phyloP scores from a whole-genome alignment of 257 asterid genomes.

The Solanum ahanhuiri region DNA sequence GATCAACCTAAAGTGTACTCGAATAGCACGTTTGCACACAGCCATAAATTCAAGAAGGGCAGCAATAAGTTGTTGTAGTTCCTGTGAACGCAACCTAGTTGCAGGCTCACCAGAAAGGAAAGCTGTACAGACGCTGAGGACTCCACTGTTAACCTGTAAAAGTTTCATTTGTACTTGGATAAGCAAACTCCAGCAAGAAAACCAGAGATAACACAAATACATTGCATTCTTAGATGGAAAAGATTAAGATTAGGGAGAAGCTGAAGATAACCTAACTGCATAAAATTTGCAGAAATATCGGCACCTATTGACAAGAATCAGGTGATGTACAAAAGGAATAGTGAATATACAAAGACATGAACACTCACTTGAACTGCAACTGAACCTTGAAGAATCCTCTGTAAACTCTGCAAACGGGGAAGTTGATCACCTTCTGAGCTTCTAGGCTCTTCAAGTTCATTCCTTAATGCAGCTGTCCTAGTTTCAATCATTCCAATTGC shows the following conservation, averaged over 20 bases:
- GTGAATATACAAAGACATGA: not conserved
- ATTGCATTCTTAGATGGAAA: not conserved
- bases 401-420: constrained; percentile 95
- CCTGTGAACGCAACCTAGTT: constrained; percentile 95
- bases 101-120: constrained; percentile 99
- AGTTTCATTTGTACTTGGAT: not conserved
- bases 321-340: not conserved
- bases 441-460: constrained; percentile 96
- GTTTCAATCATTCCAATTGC: constrained; percentile 99
- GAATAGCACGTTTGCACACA: constrained; percentile 93
- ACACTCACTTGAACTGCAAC: constrained; percentile 94
- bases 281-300: not conserved
- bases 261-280: not conserved
- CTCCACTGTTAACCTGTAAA: constrained; percentile 94
- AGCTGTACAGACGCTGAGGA: constrained; percentile 94
- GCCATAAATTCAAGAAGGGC: constrained; percentile 99
- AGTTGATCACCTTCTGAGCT: constrained; percentile 99
- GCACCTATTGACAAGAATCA: not conserved
- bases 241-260: not conserved
- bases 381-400: constrained; percentile 97
- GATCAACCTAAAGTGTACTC: constrained; percentile 86
- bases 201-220: not conserved
- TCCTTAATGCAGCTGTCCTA: constrained; percentile 87
- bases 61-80: constrained; percentile 89
- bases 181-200: not conserved